Conservation (phyloP, 2,329 filamentous ascomycete genomes). For the Trichoderma atrobrunneum region DNA sequence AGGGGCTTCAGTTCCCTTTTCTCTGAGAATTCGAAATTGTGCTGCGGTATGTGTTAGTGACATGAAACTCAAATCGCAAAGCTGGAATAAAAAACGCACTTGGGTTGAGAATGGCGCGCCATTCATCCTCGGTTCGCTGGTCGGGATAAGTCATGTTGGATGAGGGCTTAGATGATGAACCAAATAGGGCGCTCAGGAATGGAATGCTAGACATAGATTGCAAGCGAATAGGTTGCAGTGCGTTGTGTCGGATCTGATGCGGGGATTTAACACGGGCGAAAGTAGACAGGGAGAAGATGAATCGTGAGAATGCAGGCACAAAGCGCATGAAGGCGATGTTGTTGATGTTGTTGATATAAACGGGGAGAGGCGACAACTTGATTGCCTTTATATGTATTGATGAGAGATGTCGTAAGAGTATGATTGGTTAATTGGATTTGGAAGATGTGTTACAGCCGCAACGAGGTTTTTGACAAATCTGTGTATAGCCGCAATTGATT, state of each 20-base stretch:
- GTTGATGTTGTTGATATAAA: not conserved
- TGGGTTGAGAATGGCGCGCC: slow-evolving; percentile 76
- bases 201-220: slow-evolving; percentile 74
- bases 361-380: not conserved
- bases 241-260: slow-evolving; percentile 20
- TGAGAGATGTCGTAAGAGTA: not conserved
- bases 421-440: not conserved
- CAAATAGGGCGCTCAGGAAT: slow-evolving; percentile 74
- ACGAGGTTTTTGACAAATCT: slow-evolving; percentile 19
- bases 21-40: slow-evolving; percentile 89
- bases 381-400: not conserved
- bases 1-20: slow-evolving; percentile 86
- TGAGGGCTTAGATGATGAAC: slow-evolving; percentile 41
- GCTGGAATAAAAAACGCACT: slow-evolving; percentile 31
- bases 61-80: not conserved
- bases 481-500: slow-evolving; percentile 20
- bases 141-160: slow-evolving; percentile 73
- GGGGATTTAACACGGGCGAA: slow-evolving; percentile 39
- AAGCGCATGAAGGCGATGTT: slow-evolving; percentile 46
- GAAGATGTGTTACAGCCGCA: not conserved
- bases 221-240: slow-evolving; percentile 30
- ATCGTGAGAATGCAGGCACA: slow-evolving; percentile 44
- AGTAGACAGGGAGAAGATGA: slow-evolving; percentile 48
- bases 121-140: slow-evolving; percentile 77
- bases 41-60: slow-evolving; percentile 52